phyloP scores from a whole-genome alignment of 83 land plant species.

The Diphasiastrum complanatum region DNA sequence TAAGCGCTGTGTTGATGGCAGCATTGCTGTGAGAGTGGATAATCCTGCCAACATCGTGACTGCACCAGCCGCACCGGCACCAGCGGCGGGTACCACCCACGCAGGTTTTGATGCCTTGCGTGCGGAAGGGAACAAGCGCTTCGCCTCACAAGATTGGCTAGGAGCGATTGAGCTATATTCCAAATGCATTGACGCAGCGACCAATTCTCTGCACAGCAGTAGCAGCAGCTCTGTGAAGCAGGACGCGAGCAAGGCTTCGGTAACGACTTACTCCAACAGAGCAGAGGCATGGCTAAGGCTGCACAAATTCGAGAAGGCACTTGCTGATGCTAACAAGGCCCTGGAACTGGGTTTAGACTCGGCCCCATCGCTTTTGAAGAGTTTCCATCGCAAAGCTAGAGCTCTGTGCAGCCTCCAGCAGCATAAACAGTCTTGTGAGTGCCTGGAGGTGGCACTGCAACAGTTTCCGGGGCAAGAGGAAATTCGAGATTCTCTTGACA shows the following conservation, averaged over 20 bases:
- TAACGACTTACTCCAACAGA: neutral
- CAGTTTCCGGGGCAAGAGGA: too few species aligned
- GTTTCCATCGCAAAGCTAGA: too few species aligned
- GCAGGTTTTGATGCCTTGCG: neutral
- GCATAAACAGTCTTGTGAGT: too few species aligned
- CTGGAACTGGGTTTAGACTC: too few species aligned
- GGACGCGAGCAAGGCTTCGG: neutral
- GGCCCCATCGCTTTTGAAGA: too few species aligned
- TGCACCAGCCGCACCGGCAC: neutral
- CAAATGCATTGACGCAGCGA: neutral
- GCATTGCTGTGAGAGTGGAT: neutral
- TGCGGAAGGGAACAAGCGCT: conserved; percentile 2
- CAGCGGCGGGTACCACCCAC: neutral
- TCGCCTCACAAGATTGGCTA: neutral
- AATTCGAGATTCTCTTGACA: too few species aligned
- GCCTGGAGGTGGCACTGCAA: too few species aligned
- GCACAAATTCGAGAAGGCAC: too few species aligned
- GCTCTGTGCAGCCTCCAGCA: too few species aligned
- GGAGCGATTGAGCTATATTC: neutral
- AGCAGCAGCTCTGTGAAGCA: neutral
- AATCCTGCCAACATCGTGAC: conserved; percentile 2
- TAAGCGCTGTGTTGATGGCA: too few species aligned
- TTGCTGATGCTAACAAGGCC: too few species aligned
- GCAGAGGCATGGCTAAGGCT: conserved; percentile 1
- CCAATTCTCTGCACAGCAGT: neutral